Evolutionary conservation across 768 basidiomycete genomes (phyloP).

Genomic region (Kondoa malvinella): DNA sequence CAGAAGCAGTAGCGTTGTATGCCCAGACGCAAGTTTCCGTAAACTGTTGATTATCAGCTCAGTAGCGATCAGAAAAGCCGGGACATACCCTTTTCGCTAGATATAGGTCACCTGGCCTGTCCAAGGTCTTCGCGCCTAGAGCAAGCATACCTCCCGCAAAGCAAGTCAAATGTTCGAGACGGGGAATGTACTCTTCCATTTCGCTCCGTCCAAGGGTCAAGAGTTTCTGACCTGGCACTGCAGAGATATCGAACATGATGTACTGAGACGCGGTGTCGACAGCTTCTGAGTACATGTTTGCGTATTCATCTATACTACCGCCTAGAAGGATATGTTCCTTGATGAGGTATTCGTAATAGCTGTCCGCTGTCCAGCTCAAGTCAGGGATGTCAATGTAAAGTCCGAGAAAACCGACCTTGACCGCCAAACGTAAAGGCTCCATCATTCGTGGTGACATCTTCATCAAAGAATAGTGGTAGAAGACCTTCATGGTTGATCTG

Average conservation of each 20-base stretch:
- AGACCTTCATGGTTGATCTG: too few species aligned
- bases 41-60: constrained; percentile 14
- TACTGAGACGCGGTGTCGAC: constrained; percentile 30
- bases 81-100: constrained; percentile 16
- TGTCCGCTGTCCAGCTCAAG: constrained; percentile 23
- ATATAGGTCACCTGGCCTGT: constrained; percentile 30
- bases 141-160: constrained; percentile 37
- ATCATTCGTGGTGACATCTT: too few species aligned
- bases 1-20: too few species aligned
- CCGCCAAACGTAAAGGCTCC: constrained; percentile 33
- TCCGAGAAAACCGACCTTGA: background rate
- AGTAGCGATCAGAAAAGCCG: background rate
- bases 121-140: constrained; percentile 32
- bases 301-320: constrained; percentile 28
- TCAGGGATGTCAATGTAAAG: background rate
- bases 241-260: constrained; percentile 29
- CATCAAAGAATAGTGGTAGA: too few species aligned
- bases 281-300: constrained; percentile 30
- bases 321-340: constrained; percentile 34
- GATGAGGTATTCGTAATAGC: constrained; percentile 35
- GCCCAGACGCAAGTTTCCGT: constrained; percentile 34
- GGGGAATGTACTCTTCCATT: constrained; percentile 18
- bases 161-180: constrained; percentile 30
- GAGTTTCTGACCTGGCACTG: constrained; percentile 14
- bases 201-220: constrained; percentile 6